Percentiles rank a stretch among this genome's conserved stretches.
Evolutionary conservation across 1,139 yeast genomes (phyloP).

Genomic region (Geotrichum klebahnii): DNA sequence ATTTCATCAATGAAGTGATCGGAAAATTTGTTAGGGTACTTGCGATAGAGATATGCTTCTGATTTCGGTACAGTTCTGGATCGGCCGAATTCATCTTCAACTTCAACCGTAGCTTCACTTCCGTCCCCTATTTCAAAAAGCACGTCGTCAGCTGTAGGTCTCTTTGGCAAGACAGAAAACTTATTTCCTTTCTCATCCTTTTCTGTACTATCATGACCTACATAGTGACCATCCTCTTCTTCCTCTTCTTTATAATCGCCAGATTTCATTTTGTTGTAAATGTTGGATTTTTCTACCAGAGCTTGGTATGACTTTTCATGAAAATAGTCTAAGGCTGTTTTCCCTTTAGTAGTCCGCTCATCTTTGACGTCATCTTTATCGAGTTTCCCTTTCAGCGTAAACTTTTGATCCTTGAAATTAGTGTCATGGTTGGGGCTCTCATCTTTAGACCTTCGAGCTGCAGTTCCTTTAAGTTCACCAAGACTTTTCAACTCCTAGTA

Average conservation of each 20-base stretch:
- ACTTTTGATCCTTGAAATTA: background rate
- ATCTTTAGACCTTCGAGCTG: background rate
- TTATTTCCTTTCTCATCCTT: background rate
- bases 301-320: conserved; percentile 16
- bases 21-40: background rate
- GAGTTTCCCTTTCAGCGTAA: background rate
- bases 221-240: background rate
- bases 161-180: background rate
- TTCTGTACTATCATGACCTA: background rate
- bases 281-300: conserved; percentile 10
- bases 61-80: conserved; percentile 30
- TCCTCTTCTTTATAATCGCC: conserved; percentile 2
- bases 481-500: conserved; percentile 8
- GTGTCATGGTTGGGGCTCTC: conserved; percentile 1
- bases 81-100: conserved; percentile 38
- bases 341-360: conserved; percentile 13
- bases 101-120: conserved; percentile 30
- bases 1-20: background rate
- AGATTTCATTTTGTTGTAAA: conserved; percentile 13
- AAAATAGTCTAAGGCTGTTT: conserved; percentile 8
- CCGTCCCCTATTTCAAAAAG: conserved; percentile 14
- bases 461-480: background rate
- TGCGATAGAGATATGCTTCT: conserved; percentile 21
- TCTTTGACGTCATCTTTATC: background rate
- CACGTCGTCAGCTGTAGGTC: conserved; percentile 12